Conservation (phyloP, 495 filamentous ascomycete genomes). For the Lindgomyces ingoldianus region DNA sequence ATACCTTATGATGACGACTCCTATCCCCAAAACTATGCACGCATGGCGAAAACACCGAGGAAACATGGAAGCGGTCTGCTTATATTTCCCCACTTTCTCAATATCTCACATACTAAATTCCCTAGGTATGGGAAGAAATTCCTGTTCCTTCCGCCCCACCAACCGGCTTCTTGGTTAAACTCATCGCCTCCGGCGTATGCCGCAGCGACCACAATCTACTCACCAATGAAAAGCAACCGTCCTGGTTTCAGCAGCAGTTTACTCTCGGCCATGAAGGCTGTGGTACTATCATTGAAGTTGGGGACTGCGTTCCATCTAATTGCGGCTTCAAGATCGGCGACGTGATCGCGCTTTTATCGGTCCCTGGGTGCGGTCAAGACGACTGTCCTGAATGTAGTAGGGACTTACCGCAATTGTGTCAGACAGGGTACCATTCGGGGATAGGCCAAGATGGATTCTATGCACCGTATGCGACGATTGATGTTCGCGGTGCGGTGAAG, state of each 20-base stretch:
- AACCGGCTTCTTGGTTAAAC: constrained; percentile 3
- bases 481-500: constrained; percentile 9
- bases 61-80: background rate
- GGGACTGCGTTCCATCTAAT: background rate
- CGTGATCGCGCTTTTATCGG: background rate
- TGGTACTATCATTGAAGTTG: constrained; percentile 5
- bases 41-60: constrained; percentile 1
- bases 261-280: constrained; percentile 10
- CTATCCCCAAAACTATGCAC: background rate
- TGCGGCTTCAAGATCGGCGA: background rate
- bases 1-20: background rate
- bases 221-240: constrained; percentile 1
- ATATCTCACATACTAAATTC: background rate
- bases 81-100: background rate
- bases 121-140: constrained; percentile 8
- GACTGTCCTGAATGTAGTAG: background rate
- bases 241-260: background rate
- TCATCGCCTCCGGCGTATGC: background rate
- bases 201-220: constrained; percentile 5
- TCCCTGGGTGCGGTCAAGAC: background rate
- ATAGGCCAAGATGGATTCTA: constrained; percentile 5
- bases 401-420: constrained; percentile 1
- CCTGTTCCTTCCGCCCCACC: background rate
- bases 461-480: constrained; percentile 7
- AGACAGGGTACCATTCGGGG: background rate